These are phyloP conservation scores for Aspergillus sp. DNA, from an alignment of 2,329 filamentous ascomycete species.

Conservation along the genomic window DNA sequence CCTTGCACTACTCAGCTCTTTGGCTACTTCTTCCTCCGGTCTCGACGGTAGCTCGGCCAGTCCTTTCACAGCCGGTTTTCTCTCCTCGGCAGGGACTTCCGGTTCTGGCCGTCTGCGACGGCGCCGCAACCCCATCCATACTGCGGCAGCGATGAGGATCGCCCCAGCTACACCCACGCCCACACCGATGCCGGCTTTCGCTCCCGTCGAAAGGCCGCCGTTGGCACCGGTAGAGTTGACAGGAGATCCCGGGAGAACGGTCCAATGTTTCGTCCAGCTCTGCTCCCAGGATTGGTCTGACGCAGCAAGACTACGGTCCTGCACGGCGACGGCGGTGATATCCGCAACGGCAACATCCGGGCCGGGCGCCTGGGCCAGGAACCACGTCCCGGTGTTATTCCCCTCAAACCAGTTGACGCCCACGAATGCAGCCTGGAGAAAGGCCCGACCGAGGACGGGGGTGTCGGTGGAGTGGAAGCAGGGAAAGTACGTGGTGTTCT, in stretches of 20 bases:
- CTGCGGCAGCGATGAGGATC: background rate
- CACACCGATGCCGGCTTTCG: constrained; percentile 4
- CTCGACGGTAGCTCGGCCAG: background rate
- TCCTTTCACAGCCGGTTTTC: background rate
- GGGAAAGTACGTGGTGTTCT: constrained; percentile 20
- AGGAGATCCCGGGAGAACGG: background rate
- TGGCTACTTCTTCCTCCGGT: too few relatives aligned
- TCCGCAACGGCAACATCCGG: constrained; percentile 7
- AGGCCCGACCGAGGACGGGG: constrained; percentile 21
- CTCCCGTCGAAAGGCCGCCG: constrained; percentile 1
- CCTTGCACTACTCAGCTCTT: background rate
- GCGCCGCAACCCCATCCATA: constrained; percentile 3
- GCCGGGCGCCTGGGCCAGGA: constrained; percentile 24
- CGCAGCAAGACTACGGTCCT: background rate
- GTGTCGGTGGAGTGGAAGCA: constrained; percentile 13
- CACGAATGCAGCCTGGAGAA: constrained; percentile 25
- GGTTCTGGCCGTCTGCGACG: background rate
- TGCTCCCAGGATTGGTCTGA: constrained; percentile 9
- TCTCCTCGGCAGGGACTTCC: background rate
- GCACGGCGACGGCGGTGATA: constrained; percentile 4
- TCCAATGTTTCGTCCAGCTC: constrained; percentile 17
- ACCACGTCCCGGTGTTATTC: constrained; percentile 14
- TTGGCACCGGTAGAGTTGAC: background rate
- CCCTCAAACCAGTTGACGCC: constrained; percentile 20
- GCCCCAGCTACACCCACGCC: background rate